A percentile compares a stretch with the other conserved stretches of the same genome.
Conservation (phyloP, 2,329 filamentous ascomycete species). For the Mariannaea elegans region DNA sequence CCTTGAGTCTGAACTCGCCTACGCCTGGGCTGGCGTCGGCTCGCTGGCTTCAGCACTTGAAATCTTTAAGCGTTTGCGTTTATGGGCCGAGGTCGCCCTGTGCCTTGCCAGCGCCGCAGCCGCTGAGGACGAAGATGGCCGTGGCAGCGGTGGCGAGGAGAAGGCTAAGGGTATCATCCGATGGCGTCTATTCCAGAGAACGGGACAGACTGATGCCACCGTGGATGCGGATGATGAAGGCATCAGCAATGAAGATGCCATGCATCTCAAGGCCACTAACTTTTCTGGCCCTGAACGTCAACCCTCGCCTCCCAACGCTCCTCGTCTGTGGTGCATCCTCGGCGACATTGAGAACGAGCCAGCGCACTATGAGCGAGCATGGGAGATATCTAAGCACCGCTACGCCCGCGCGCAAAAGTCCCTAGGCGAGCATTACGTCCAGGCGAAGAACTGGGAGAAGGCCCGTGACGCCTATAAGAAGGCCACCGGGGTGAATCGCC, state of each 20-base stretch:
- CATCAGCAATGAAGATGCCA: constrained; percentile 57
- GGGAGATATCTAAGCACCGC: constrained; percentile 82
- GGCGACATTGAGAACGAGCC: constrained; percentile 86
- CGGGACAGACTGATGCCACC: constrained; percentile 44
- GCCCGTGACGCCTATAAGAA: constrained; percentile 82
- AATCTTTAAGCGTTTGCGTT: constrained; percentile 90
- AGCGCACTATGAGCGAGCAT: constrained; percentile 82
- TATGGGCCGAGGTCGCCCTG: constrained; percentile 95
- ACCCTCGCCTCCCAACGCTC: constrained; percentile 81
- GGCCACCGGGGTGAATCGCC: constrained; percentile 79
- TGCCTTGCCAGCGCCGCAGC: constrained; percentile 75
- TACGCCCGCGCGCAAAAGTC: constrained; percentile 90
- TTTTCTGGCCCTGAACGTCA: constrained; percentile 70
- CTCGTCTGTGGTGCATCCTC: constrained; percentile 90
- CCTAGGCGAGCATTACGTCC: constrained; percentile 80
- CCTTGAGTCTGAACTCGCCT: constrained; percentile 90
- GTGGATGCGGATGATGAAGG: constrained; percentile 61
- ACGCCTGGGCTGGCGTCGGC: constrained; percentile 90
- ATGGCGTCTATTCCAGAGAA: constrained; percentile 79
- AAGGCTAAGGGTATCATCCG: constrained; percentile 82
- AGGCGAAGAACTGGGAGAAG: constrained; percentile 69
- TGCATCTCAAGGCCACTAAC: constrained; percentile 61
- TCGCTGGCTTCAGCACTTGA: constrained; percentile 90
- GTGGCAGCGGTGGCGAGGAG: constrained; percentile 72
- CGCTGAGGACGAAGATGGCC: constrained; percentile 65